Evolutionary conservation across 2,329 filamentous ascomycete species (phyloP).

Genomic region (Fusarium bulbicola): DNA sequence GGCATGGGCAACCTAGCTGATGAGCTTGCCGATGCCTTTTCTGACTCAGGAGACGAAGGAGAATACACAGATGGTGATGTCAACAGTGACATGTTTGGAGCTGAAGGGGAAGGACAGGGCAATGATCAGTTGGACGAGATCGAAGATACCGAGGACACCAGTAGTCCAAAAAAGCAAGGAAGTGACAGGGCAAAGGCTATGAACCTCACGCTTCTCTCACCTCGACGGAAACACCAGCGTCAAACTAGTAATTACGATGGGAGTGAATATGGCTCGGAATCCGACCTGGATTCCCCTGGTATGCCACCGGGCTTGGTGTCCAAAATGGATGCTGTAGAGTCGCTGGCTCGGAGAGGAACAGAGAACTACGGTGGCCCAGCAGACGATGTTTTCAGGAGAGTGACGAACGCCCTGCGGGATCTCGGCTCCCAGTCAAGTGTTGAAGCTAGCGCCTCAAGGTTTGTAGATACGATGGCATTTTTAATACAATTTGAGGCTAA

Average conservation of each 20-base stretch:
- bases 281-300: constrained; percentile 73
- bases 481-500: constrained; percentile 21
- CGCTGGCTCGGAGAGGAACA: constrained; percentile 70
- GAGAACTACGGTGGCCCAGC: constrained; percentile 71
- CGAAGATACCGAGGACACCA: constrained; percentile 8
- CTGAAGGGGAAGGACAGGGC: constrained; percentile 1
- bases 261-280: constrained; percentile 78
- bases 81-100: constrained; percentile 31
- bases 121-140: constrained; percentile 22
- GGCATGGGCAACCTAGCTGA: constrained; percentile 82
- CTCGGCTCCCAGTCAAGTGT: constrained; percentile 77
- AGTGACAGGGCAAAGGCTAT: constrained; percentile 46
- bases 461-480: constrained; percentile 19
- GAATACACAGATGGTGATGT: constrained; percentile 57
- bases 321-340: constrained; percentile 77
- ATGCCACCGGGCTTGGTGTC: constrained; percentile 73
- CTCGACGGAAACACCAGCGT: constrained; percentile 59
- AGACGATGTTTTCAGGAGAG: constrained; percentile 73
- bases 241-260: constrained; percentile 72
- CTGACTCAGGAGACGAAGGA: constrained; percentile 70
- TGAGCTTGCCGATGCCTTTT: constrained; percentile 79
- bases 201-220: constrained; percentile 57
- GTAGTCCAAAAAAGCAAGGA: constrained; percentile 28
- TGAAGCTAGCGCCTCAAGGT: constrained; percentile 78
- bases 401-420: constrained; percentile 75